Evolutionary conservation across 345 rosid genomes (phyloP), one percentile per base, ranked within the genome.

Genomic region (Eucalyptus globulus): DNA sequence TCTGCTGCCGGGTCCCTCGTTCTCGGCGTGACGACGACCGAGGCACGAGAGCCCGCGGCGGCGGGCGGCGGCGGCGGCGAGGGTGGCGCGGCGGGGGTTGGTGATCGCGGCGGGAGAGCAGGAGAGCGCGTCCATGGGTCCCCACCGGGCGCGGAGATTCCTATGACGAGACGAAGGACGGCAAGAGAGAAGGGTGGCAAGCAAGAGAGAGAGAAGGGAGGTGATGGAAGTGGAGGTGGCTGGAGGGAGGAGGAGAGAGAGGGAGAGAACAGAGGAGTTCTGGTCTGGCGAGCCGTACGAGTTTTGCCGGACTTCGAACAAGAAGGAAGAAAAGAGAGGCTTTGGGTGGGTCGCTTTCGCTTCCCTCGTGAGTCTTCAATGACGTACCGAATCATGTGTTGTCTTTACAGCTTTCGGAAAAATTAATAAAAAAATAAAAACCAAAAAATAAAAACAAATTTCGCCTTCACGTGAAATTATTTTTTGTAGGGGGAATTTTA

Each of bases 401-500:
- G 69, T 62, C 69, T 29, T 72, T 72, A 43, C 27, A 19, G 14
- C 81, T 37, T 72, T 19, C 81, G 27, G 26, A 3, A 19, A 37
- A 19, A 16, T 14, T 12, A 65, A 65, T 1, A 13, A 62, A 8
- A 4, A 58, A 26, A 26, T 1, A 26, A 58, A 15, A 1, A 31
- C 8, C 3, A 4, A 65, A 5, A 24, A 10, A 22, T 3, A 29
- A 56, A 24, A 65, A 65, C 11, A n/a, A 29, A 13, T 29, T 65
- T 31, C 43, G 43, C 43, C 2, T 31, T 9, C 0, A 26, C 43
- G 0, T 69, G 21, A 72, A 72, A 5, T 3, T 19, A 72, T 3
- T 5, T 34, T 9, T 69, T 69, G 2, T 4, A 0, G 0, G 12
- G 6, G 3, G 4, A 56, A 56, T 56, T 56, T 56, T 6, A 2